These are phyloP conservation scores for Pyrenochaeta sp. DNA, from an alignment of 2,329 filamentous ascomycete species.

Conservation along the genomic window DNA sequence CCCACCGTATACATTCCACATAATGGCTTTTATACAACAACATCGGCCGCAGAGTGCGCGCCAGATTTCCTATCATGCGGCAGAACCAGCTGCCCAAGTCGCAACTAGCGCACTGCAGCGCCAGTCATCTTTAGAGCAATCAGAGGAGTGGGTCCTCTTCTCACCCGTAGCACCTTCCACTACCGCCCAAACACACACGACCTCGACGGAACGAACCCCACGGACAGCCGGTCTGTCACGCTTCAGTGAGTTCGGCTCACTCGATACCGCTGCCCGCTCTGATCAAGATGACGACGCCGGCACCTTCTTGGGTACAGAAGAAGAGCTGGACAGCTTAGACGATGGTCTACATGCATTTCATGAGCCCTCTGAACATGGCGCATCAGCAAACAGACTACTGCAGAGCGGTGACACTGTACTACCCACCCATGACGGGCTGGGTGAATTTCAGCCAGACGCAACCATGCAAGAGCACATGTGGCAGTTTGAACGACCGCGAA, in stretches of 20 bases:
- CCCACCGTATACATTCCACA: constrained; percentile 11
- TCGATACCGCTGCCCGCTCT: constrained; percentile 73
- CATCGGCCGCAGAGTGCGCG: constrained; percentile 46
- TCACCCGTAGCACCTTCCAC: constrained; percentile 68
- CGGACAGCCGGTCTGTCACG: constrained; percentile 75
- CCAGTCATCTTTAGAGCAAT: constrained; percentile 68
- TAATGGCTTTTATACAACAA: constrained; percentile 52
- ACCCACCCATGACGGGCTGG: constrained; percentile 91
- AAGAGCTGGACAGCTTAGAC: constrained; percentile 90
- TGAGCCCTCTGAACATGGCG: constrained; percentile 59
- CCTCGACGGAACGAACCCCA: constrained; percentile 69
- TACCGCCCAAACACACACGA: constrained; percentile 74
- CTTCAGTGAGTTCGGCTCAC: constrained; percentile 81
- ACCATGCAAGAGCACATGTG: constrained; percentile 84
- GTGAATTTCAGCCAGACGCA: constrained; percentile 76
- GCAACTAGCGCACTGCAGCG: constrained; percentile 47
- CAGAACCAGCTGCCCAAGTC: constrained; percentile 33
- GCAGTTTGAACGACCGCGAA: constrained; percentile 80
- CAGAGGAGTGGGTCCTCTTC: constrained; percentile 97
- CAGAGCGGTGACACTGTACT: constrained; percentile 74
- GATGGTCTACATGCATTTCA: constrained; percentile 91
- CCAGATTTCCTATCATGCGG: constrained; percentile 44
- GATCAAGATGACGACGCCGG: constrained; percentile 49
- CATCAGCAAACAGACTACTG: constrained; percentile 57
- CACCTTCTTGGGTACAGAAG: constrained; percentile 56